Conservation (phyloP, 2,329 filamentous ascomycete genomes). For the Chalaropsis ovoidea region DNA sequence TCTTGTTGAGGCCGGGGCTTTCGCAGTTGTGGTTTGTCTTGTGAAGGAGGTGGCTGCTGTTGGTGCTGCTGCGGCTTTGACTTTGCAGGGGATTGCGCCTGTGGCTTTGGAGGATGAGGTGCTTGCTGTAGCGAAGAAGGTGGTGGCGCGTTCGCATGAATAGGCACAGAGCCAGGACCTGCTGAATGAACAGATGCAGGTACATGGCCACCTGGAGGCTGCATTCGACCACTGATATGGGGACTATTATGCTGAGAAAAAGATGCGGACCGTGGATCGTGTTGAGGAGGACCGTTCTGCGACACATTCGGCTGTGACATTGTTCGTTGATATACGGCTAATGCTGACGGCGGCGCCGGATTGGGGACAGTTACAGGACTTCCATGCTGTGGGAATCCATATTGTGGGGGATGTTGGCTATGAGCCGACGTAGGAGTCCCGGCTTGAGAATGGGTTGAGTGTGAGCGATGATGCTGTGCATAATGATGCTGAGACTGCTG, state of each 20-base stretch:
- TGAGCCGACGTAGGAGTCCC: constrained; percentile 54
- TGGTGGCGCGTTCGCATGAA: background rate
- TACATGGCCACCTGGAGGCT: constrained; percentile 13
- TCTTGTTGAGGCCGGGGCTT: constrained; percentile 26
- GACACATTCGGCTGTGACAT: constrained; percentile 48
- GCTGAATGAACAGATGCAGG: constrained; percentile 11
- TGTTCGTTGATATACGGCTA: constrained; percentile 33
- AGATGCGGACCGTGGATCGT: constrained; percentile 22
- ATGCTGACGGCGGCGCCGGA: constrained; percentile 24
- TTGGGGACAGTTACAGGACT: constrained; percentile 44
- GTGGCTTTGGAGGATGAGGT: constrained; percentile 12
- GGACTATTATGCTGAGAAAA: constrained; percentile 23
- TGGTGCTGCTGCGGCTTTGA: background rate
- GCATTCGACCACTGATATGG: background rate
- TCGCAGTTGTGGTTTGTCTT: constrained; percentile 29
- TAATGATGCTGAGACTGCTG: constrained; percentile 29
- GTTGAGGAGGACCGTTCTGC: constrained; percentile 37
- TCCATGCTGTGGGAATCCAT: constrained; percentile 39
- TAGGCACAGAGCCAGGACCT: constrained; percentile 10
- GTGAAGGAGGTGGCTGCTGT: constrained; percentile 8
- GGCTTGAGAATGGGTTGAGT: constrained; percentile 46
- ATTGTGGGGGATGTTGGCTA: constrained; percentile 39
- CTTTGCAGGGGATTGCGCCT: constrained; percentile 2
- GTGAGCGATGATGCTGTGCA: constrained; percentile 42
- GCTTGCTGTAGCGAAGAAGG: constrained; percentile 12